Evolutionary conservation across 1,139 yeast species (phyloP), one percentile per base, ranked within the genome.

Genomic region (Geotrichum restrictum): DNA sequence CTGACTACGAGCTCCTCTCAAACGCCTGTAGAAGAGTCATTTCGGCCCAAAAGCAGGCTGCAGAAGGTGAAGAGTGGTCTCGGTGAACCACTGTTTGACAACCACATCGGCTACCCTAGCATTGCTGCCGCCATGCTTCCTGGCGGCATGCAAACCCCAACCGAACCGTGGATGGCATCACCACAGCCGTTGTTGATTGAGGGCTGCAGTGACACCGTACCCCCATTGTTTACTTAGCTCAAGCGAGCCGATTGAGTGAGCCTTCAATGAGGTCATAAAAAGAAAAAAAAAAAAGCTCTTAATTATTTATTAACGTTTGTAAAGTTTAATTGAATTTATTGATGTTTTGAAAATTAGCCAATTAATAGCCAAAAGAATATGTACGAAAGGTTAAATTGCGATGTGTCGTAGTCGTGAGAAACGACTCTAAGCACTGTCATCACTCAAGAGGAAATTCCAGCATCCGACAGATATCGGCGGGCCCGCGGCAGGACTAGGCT

Each of bases 281-380:
- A 43, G 32, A 32, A 43, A 43, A 43, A 32, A 21, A 34, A 6
- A 43, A 43, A 3, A 13, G 7, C 18, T 29, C 13, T 29, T 29
- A 14, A 29, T 29, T n/a, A 31, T n/a, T 29, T n/a, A 31, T n/a
- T 24, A 22, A 22, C n/a, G n/a, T 3, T 39, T 39, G 24, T 39
- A 5, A n/a, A 33, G 6, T 14, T 33, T 5, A 33, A n/a, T 39
- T 40, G 51, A 40, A 40, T 48, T 19, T 34, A 48, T 39, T 48
- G n/a, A 33, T 33, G 18, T 13, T 6, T 33, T 14, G 37, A 33
- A n/a, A 33, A 6, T 14, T 5, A 45, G 37, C 52, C 49, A n/a
- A n/a, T n/a, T n/a, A n/a, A n/a, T n/a, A n/a, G n/a, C n/a, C 29
- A 24, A 24, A 24, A 24, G 29, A 24, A 24, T n/a, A n/a, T n/a